Conservation (phyloP, 768 basidiomycete species). For the Chalciporus piperatus region DNA sequence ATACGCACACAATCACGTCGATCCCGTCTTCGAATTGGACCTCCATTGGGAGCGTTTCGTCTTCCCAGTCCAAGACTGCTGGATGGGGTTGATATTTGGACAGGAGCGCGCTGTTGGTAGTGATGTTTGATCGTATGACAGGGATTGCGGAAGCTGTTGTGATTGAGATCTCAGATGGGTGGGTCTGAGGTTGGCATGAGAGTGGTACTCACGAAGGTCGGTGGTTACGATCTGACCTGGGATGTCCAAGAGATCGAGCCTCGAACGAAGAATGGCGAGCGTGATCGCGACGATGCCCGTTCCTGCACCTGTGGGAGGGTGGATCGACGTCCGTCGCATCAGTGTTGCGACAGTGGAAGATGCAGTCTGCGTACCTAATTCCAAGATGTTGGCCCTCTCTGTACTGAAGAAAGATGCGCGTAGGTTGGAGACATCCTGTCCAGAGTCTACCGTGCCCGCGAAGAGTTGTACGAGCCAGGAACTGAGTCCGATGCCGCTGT, state of each 20-base stretch:
- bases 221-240: slow-evolving; percentile 53
- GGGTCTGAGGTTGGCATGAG: neutral
- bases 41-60: slow-evolving; percentile 46
- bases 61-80: slow-evolving; percentile 74
- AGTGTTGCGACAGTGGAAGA: neutral
- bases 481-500: slow-evolving; percentile 84
- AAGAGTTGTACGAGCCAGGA: slow-evolving; percentile 62
- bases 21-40: slow-evolving; percentile 41
- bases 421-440: slow-evolving; percentile 16
- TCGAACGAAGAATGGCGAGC: slow-evolving; percentile 55
- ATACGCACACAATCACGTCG: slow-evolving; percentile 68
- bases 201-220: slow-evolving; percentile 60
- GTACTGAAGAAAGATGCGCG: slow-evolving; percentile 40
- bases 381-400: slow-evolving; percentile 48
- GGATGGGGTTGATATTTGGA: slow-evolving; percentile 29
- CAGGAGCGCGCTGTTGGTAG: slow-evolving; percentile 39
- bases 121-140: slow-evolving; percentile 70
- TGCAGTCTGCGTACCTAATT: slow-evolving; percentile 54
- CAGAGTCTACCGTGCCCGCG: slow-evolving; percentile 8
- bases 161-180: neutral
- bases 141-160: slow-evolving; percentile 74
- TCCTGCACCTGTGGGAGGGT: slow-evolving; percentile 61
- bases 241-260: slow-evolving; percentile 15
- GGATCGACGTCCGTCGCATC: neutral
- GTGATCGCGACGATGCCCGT: slow-evolving; percentile 79